Percentiles rank a stretch among this genome's conserved stretches.
Evolutionary conservation across 805 yeast species (phyloP).

Genomic region (Cyberlindnera mycetangii): DNA sequence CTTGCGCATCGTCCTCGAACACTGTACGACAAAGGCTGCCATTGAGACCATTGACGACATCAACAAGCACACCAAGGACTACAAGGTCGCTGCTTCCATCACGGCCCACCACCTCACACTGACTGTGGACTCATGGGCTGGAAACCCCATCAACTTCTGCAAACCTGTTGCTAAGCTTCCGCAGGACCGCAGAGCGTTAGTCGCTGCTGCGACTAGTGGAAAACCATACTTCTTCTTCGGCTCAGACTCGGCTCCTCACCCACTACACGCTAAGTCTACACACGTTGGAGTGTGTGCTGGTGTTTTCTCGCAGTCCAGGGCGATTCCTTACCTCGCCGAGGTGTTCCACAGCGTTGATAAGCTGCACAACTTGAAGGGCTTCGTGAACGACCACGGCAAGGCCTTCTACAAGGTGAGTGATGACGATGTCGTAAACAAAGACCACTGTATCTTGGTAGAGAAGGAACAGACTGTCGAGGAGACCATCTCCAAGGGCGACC

Average conservation of each 20-base stretch:
- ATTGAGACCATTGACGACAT: constrained; percentile 70
- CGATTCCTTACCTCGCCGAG: constrained; percentile 80
- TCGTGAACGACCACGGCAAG: constrained; percentile 75
- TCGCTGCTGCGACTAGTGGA: constrained; percentile 88
- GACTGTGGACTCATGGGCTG: constrained; percentile 95
- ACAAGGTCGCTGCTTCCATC: constrained; percentile 83
- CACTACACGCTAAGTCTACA: constrained; percentile 70
- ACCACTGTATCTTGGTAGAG: constrained; percentile 54
- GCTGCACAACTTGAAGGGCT: constrained; percentile 63
- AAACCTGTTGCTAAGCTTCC: constrained; percentile 98
- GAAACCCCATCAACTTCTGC: constrained; percentile 91
- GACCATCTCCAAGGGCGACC: constrained; percentile 40
- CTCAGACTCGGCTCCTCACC: constrained; percentile 98
- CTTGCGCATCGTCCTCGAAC: constrained; percentile 84
- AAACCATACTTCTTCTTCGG: constrained; percentile 94
- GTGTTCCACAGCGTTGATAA: constrained; percentile 67
- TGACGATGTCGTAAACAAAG: constrained; percentile 41
- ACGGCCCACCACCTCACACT: constrained; percentile 93
- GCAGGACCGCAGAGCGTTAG: constrained; percentile 72
- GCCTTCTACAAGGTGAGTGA: constrained; percentile 61
- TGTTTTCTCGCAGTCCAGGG: constrained; percentile 86
- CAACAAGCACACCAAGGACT: constrained; percentile 42
- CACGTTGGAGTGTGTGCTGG: constrained; percentile 96
- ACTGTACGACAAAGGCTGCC: constrained; percentile 91
- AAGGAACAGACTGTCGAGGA: constrained; percentile 59